These are phyloP conservation scores for Durio zibethinus DNA, from an alignment of 345 rosid species.

Conservation along the genomic window DNA sequence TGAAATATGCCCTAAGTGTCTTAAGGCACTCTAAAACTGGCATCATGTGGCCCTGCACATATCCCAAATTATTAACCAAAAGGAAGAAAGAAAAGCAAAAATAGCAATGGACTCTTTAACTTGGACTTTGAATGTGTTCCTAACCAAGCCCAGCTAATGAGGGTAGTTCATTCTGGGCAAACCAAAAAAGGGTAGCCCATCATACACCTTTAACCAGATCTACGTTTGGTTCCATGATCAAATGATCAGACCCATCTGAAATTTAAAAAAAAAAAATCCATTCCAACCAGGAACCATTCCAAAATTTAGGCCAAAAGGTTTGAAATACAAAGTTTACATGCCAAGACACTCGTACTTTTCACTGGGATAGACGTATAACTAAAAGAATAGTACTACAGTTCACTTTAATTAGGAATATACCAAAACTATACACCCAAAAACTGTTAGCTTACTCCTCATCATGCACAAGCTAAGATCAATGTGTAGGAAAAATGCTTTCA, in stretches of 20 bases:
- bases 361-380: background rate
- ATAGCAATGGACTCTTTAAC: background rate
- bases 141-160: background rate
- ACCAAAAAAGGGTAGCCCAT: background rate
- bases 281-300: background rate
- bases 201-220: background rate
- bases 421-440: background rate
- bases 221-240: background rate
- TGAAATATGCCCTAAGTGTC: slow-evolving; percentile 53
- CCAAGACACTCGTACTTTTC: background rate
- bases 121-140: background rate
- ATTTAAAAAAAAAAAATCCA: background rate
- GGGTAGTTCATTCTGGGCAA: background rate
- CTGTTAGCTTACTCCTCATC: background rate
- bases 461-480: slow-evolving; percentile 3
- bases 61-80: slow-evolving; percentile 27
- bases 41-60: slow-evolving; percentile 61
- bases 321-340: background rate
- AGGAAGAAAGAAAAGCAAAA: slow-evolving; percentile 4
- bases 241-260: background rate
- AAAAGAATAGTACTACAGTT: background rate
- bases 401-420: background rate
- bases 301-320: background rate
- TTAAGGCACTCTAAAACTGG: slow-evolving; percentile 71
- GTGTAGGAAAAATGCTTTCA: background rate